Percentiles rank a stretch among this genome's conserved stretches.
Conservation (phyloP, 345 rosid species). For the Eucalyptus tenuipes region DNA sequence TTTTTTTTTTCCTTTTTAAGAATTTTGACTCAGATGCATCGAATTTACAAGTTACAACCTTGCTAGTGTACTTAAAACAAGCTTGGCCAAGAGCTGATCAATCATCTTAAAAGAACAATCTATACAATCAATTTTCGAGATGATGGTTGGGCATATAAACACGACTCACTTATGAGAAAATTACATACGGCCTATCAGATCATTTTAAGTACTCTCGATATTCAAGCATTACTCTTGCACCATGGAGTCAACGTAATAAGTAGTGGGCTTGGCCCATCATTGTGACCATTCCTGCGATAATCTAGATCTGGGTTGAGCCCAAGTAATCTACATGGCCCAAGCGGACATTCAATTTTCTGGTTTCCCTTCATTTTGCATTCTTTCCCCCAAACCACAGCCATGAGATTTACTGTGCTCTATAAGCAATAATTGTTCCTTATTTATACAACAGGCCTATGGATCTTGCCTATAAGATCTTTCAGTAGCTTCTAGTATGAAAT, state of each 20-base stretch:
- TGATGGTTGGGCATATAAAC: neutral
- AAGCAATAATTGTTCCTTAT: neutral
- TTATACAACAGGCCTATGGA: accelerated
- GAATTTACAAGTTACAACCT: neutral
- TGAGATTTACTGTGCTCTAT: no score
- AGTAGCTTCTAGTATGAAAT: neutral
- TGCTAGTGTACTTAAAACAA: neutral
- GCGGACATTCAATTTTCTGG: neutral
- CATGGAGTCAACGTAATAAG: neutral
- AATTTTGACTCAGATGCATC: neutral
- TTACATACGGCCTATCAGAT: neutral
- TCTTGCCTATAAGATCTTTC: neutral
- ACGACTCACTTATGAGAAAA: neutral
- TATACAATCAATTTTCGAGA: neutral
- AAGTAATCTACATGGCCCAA: neutral
- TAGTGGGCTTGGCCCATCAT: neutral
- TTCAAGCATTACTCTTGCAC: neutral
- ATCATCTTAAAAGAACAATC: neutral
- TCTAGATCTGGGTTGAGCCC: neutral
- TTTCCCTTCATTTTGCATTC: neutral
- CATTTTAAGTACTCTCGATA: neutral
- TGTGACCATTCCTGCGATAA: neutral
- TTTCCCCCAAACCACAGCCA: no score
- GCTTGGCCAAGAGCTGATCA: neutral
- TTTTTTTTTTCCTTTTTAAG: neutral